Percentiles rank a stretch among this genome's conserved stretches.
Conservation (phyloP, 495 filamentous ascomycete genomes). For the Margaritispora aquatica region DNA sequence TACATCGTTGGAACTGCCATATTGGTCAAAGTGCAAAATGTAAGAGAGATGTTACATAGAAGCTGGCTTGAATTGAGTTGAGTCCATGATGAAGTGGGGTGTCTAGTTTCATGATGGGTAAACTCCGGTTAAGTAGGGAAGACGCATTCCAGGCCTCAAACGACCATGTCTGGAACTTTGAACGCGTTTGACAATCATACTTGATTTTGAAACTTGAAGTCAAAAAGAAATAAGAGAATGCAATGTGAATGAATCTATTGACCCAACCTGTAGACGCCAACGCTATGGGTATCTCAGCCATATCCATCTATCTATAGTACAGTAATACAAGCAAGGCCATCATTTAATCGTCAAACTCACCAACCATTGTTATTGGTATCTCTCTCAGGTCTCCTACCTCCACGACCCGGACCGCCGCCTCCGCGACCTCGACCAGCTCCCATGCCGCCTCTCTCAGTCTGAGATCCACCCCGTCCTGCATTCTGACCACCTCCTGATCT, state of each 20-base stretch:
- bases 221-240: not conserved
- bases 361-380: not conserved
- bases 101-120: constrained; percentile 2
- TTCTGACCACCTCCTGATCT: not conserved
- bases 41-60: no score
- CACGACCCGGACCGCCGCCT: constrained; percentile 1
- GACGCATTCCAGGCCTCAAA: constrained; percentile 38
- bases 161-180: no score
- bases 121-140: not conserved
- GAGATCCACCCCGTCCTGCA: constrained; percentile 11
- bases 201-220: no score
- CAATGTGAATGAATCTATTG: constrained; percentile 19
- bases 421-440: not conserved
- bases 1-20: not conserved
- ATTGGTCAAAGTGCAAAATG: no score
- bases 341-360: constrained; percentile 4
- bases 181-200: no score
- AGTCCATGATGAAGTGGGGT: not conserved
- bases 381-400: not conserved
- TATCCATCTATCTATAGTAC: not conserved
- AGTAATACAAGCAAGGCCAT: not conserved
- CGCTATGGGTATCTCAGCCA: constrained; percentile 19
- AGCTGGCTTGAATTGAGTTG: not conserved
- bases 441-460: constrained; percentile 16
- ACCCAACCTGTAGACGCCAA: constrained; percentile 11